Conservation (phyloP, 2,329 filamentous ascomycete species). For the Lachnellula suecica region DNA sequence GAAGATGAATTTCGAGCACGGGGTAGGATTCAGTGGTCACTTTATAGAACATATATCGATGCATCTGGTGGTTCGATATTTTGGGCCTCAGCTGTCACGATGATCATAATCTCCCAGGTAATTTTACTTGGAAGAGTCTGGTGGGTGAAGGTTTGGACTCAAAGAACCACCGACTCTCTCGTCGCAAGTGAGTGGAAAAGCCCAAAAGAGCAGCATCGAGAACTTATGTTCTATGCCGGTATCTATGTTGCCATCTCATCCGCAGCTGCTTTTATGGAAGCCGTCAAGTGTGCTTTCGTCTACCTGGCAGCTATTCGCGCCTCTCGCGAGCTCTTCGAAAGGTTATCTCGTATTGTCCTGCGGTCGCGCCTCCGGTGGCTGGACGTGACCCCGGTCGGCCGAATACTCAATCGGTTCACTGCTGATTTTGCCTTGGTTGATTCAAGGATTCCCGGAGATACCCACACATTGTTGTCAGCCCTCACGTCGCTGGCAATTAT, state of each 20-base stretch:
- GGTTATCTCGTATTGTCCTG: constrained; percentile 64
- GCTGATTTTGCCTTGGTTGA: constrained; percentile 70
- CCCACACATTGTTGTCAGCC: constrained; percentile 53
- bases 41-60: constrained; percentile 67
- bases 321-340: constrained; percentile 63
- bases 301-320: constrained; percentile 64
- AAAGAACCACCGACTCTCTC: constrained; percentile 35
- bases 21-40: constrained; percentile 62
- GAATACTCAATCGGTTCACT: constrained; percentile 75
- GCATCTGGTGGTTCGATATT: constrained; percentile 63
- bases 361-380: constrained; percentile 73
- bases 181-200: too few species aligned
- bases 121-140: constrained; percentile 47
- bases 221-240: constrained; percentile 56
- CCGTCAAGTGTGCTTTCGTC: constrained; percentile 55
- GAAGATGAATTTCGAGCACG: constrained; percentile 70
- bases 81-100: constrained; percentile 52
- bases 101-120: constrained; percentile 44
- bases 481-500: constrained; percentile 48
- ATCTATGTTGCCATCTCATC: constrained; percentile 64
- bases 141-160: constrained; percentile 64
- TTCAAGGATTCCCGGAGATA: constrained; percentile 61
- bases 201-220: constrained; percentile 3
- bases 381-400: constrained; percentile 73
- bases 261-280: constrained; percentile 48